Conservation (phyloP, 2,329 filamentous ascomycete genomes). For the Fusarium sp. region DNA sequence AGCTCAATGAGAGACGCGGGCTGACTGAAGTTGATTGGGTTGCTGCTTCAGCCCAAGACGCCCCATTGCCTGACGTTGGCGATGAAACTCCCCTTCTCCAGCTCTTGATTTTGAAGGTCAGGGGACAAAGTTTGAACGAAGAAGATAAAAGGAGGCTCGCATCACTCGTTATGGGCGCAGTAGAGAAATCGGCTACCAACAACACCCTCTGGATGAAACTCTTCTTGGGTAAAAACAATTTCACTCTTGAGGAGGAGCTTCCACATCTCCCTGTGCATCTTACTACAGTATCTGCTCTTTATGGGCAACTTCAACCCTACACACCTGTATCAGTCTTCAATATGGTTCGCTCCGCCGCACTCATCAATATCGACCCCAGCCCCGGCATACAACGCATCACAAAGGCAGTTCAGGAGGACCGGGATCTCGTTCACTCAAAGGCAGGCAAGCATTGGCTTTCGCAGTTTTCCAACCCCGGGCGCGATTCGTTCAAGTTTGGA, state of each 20-base stretch:
- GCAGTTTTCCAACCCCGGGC: constrained; percentile 23
- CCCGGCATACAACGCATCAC: constrained; percentile 36
- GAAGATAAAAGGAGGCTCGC: constrained; percentile 23
- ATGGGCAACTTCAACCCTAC: constrained; percentile 11
- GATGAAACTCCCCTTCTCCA: constrained; percentile 12
- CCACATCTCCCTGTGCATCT: constrained; percentile 37
- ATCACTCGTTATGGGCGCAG: constrained; percentile 34
- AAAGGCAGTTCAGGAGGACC: constrained; percentile 31
- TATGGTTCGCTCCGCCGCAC: constrained; percentile 20
- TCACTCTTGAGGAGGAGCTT: constrained; percentile 37
- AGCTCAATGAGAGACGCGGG: constrained; percentile 42
- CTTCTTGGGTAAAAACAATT: constrained; percentile 43
- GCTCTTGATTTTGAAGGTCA: background rate
- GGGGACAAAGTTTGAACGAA: background rate
- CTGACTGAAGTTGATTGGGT: constrained; percentile 43
- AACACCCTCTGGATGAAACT: constrained; percentile 45
- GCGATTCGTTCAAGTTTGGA: background rate
- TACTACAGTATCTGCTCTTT: constrained; percentile 8
- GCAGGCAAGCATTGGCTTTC: constrained; percentile 44
- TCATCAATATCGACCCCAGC: constrained; percentile 38
- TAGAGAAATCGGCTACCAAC: constrained; percentile 42
- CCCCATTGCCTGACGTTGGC: constrained; percentile 12
- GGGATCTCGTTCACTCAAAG: constrained; percentile 39
- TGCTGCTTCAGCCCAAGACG: background rate
- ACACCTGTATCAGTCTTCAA: constrained; percentile 29